phyloP scores from a whole-genome alignment of 108 stramenopile genomes.

The Pseudonitzschia delicatissima region DNA sequence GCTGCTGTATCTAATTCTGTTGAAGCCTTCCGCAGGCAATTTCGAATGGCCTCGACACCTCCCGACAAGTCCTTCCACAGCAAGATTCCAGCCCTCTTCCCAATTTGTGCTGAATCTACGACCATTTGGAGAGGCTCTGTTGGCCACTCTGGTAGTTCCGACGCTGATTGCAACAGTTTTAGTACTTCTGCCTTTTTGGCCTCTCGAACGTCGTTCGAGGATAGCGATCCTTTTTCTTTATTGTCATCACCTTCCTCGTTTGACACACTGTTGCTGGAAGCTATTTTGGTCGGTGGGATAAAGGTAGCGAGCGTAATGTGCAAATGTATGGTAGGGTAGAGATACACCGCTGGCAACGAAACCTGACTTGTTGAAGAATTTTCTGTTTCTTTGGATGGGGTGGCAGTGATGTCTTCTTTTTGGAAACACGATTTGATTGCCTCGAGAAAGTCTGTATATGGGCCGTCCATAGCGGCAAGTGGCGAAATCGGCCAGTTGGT shows the following conservation, averaged over 20 bases:
- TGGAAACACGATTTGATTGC: conserved; percentile 35
- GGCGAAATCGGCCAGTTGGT: conserved; percentile 30
- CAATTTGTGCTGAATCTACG: conserved; percentile 42
- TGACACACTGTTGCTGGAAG: neutral
- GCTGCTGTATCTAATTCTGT: neutral
- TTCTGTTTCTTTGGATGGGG: no score
- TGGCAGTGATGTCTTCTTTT: neutral
- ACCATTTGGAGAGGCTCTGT: conserved; percentile 25
- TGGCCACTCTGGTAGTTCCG: conserved; percentile 37
- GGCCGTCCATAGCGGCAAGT: neutral
- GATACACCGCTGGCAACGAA: conserved; percentile 22
- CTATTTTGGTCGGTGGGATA: conserved; percentile 15
- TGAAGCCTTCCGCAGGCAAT: conserved; percentile 19
- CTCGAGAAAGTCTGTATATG: conserved; percentile 24
- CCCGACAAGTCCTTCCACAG: conserved; percentile 48
- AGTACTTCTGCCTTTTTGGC: neutral
- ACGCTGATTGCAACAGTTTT: conserved; percentile 23
- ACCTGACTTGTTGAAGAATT: neutral
- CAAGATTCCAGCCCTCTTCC: conserved; percentile 44
- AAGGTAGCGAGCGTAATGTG: conserved; percentile 52
- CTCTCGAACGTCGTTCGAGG: neutral
- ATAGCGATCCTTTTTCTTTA: neutral
- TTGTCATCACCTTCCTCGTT: neutral
- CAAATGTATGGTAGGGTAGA: conserved; percentile 30
- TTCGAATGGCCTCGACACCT: conserved; percentile 30